Base-by-base conservation (phyloP, 2,329 filamentous ascomycete species). In the Fusarium subglutinans region DNA sequence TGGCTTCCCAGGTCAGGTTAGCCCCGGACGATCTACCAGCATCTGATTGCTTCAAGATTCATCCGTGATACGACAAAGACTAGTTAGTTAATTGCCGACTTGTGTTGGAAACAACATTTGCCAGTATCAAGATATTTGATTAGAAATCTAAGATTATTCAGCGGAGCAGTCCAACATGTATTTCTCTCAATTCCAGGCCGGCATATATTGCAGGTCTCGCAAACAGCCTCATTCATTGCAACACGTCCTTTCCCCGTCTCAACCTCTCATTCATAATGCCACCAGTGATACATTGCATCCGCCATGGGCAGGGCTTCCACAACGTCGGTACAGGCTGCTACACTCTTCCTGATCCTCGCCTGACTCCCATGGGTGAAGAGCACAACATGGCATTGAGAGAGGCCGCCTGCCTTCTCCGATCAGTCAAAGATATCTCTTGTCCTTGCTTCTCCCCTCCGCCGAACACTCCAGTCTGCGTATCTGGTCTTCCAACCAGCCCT, bases 221-320 rank as follows among this genome's bases (percentile, higher is more conserved):
- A 30, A 47, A 5, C 45, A 8, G 4, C 6, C 28, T 28, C 26
- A 28, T 4, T 28, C 13, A 22, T 28, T 5, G 1, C 11, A 22
- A 5, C 20, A 48, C 13, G 13, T 22, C 13, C 11, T 15, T 22
- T 11, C 13, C 2, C 6, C 9, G 0, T 11, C 13, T 22, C 0
- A 1, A 22, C 5, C 9, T 11, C 22, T 10, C 26, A 22, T 3
- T 15, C 6, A 11, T 15, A 22, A 48, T 48, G 45, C 26, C 18
- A 6, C 26, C 45, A 22, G 13, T 48, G 20, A 48, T 48, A 3
- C 20, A 48, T 28, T 48, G 26, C 6, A 11, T 28, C 2, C 26
- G 45, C 9, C 26, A 48, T 48, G 45, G 26, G 2, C 20, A 48
- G 45, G 45, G 45, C 45, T 48, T 48, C 2, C 45, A 48, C 26